phyloP scores from a whole-genome alignment of 192 early-diverging fungal genomes.

The Coemansia sp. region DNA sequence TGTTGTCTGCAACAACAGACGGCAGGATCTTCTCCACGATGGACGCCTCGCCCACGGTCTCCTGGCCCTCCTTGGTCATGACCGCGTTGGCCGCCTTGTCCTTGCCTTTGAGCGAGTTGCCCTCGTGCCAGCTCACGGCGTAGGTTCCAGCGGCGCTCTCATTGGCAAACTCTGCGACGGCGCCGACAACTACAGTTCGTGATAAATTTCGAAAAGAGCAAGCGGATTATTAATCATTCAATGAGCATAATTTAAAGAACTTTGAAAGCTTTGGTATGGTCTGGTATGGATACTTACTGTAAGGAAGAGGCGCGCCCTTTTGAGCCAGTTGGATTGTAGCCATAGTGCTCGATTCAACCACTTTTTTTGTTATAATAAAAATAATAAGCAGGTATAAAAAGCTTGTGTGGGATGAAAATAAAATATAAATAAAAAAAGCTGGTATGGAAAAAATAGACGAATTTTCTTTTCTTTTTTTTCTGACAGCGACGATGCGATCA shows the following conservation, averaged over 20 bases:
- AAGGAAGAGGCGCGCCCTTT: constrained; percentile 58
- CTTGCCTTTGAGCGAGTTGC: constrained; percentile 35
- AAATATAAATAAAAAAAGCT: constrained; percentile 7
- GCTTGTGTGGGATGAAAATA: no score
- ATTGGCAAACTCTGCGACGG: constrained; percentile 57
- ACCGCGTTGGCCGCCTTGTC: constrained; percentile 48
- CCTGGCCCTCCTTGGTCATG: constrained; percentile 10
- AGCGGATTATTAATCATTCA: no score
- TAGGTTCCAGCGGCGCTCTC: constrained; percentile 15
- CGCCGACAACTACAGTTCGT: constrained; percentile 47
- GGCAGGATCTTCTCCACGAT: constrained; percentile 11
- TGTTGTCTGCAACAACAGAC: background rate
- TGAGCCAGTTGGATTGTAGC: constrained; percentile 59
- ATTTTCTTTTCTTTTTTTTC: background rate
- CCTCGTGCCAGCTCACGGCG: constrained; percentile 58
- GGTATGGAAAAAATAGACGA: background rate
- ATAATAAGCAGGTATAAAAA: background rate
- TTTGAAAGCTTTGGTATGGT: no score
- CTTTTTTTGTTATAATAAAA: background rate
- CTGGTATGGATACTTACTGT: constrained; percentile 38
- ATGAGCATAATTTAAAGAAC: no score
- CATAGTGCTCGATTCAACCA: constrained; percentile 50
- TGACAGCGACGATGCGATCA: background rate
- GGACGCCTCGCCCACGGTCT: constrained; percentile 22
- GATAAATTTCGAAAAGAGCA: background rate